Evolutionary conservation across 1,284 basidiomycete genomes (phyloP).

Genomic region (Malassezia equina): DNA sequence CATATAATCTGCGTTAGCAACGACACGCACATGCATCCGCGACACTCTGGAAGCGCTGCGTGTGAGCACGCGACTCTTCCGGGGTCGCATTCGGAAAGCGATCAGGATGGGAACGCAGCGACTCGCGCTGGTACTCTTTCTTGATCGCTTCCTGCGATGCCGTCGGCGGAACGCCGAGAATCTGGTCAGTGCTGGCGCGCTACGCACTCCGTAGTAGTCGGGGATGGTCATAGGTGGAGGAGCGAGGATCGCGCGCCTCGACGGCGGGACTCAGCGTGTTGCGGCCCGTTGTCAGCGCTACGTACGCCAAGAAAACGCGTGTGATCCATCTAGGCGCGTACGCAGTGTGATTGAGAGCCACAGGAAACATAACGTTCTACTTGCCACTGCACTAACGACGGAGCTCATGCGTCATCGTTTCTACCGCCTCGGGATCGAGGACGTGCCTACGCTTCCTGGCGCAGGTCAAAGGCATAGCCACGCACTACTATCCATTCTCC

Average conservation of each 20-base stretch:
- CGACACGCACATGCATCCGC: conserved; percentile 64
- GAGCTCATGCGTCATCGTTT: too few relatives aligned
- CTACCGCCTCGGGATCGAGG: too few relatives aligned
- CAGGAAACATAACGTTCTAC: too few relatives aligned
- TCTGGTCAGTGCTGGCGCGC: conserved; percentile 4
- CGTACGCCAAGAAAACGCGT: too few relatives aligned
- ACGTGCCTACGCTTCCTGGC: too few relatives aligned
- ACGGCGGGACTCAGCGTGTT: background rate
- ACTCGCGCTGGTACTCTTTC: conserved; percentile 71
- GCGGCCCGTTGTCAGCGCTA: too few relatives aligned
- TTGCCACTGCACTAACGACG: too few relatives aligned
- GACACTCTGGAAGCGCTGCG: conserved; percentile 54
- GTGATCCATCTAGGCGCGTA: too few relatives aligned
- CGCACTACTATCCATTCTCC: background rate
- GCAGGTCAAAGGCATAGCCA: too few relatives aligned
- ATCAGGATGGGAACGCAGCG: conserved; percentile 71
- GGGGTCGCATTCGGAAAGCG: conserved; percentile 65
- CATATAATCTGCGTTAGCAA: conserved; percentile 59
- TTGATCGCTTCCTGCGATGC: conserved; percentile 65
- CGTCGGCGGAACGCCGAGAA: conserved; percentile 52
- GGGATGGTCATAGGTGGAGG: conserved; percentile 8
- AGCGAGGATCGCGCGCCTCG: background rate
- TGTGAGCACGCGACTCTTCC: conserved; percentile 58
- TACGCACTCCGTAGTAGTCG: conserved; percentile 16
- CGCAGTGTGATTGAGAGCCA: too few relatives aligned